Evolutionary conservation across 208 protist genomes (phyloP), one percentile per base, ranked within the genome.

Genomic region (Trypanosoma vivax): DNA sequence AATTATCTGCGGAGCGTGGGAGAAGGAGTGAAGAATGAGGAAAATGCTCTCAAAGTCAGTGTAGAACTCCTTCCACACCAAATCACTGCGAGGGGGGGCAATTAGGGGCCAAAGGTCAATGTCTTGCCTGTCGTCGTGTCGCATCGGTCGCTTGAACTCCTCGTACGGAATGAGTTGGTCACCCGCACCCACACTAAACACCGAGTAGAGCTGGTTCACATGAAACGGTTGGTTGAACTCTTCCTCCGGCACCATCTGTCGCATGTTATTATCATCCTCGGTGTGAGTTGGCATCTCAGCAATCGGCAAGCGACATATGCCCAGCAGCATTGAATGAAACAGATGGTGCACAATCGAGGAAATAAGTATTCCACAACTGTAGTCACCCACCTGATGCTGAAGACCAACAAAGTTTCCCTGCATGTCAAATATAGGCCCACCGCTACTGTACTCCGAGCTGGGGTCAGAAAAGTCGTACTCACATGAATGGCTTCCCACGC

Each of bases 391-490:
- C 42, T 83, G 74, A 58, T 94, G 87, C 49, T 94, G 87, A 33
- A 94, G 31, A 5, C 83, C 87, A 24, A 94, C 67, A 72, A 94
- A 90, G 59, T 89, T 72, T n/a, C 87, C 87, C 5, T 72, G 56
- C 34, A 57, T 64, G 51, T 83, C 72, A 64, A 94, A 94, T 34
- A 90, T 83, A 16, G 79, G 60, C 0, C 87, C 87, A 25, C 87
- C 87, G 48, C 87, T 94, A 56, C 73, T 79, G 47, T 56, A 66
- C 42, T 82, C 72, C 51, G 55, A 52, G 5, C 33, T 24, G 16
- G 45, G 41, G 24, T 70, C 50, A 54, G 30, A 64, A 39, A 73
- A 65, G 47, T 73, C 67, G 56, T 94, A 94, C 29, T 62, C 58
- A 65, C 82, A 90, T 51, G 65, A 87, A 55, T 94, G 76, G 25